Percentiles rank a stretch among this genome's conserved stretches.
phyloP scores from a whole-genome alignment of 768 basidiomycete genomes.

The Lyophyllum decastes region DNA sequence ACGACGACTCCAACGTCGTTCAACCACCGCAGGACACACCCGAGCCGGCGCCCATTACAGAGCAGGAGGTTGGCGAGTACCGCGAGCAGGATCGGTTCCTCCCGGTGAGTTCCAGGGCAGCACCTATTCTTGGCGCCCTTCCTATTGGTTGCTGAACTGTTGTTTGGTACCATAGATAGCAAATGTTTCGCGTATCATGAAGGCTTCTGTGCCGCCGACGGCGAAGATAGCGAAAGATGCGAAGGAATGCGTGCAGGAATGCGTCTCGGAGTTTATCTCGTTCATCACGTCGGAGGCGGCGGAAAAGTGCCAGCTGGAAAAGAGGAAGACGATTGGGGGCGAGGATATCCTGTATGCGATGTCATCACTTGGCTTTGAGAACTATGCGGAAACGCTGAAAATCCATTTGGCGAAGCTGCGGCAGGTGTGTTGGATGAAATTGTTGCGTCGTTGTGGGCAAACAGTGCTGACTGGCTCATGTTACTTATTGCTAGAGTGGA shows the following conservation, averaged over 20 bases:
- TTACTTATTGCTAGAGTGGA: constrained; percentile 16
- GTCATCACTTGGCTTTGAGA: constrained; percentile 89
- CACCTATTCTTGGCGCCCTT: neutral
- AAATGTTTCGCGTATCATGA: constrained; percentile 98
- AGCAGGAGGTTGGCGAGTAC: constrained; percentile 92
- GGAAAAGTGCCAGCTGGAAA: constrained; percentile 92
- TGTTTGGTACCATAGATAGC: constrained; percentile 79
- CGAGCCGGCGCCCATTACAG: constrained; percentile 76
- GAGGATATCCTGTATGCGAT: constrained; percentile 98
- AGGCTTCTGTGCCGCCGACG: constrained; percentile 81
- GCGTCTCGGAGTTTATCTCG: constrained; percentile 96
- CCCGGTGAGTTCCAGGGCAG: constrained; percentile 59
- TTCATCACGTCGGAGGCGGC: constrained; percentile 98
- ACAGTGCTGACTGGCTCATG: neutral
- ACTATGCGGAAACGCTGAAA: constrained; percentile 90
- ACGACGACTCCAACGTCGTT: constrained; percentile 36
- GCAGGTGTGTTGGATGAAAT: constrained; percentile 50
- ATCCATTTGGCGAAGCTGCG: constrained; percentile 91
- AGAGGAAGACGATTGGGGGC: constrained; percentile 96
- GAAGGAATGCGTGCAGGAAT: constrained; percentile 98
- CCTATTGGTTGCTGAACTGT: neutral
- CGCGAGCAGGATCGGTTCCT: constrained; percentile 93
- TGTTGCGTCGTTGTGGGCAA: neutral
- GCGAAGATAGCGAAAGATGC: constrained; percentile 98
- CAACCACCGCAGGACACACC: constrained; percentile 43